Percentiles rank a stretch among this genome's conserved stretches.
Evolutionary conservation across 345 rosid genomes (phyloP).

Genomic region (Erodium maritimum): DNA sequence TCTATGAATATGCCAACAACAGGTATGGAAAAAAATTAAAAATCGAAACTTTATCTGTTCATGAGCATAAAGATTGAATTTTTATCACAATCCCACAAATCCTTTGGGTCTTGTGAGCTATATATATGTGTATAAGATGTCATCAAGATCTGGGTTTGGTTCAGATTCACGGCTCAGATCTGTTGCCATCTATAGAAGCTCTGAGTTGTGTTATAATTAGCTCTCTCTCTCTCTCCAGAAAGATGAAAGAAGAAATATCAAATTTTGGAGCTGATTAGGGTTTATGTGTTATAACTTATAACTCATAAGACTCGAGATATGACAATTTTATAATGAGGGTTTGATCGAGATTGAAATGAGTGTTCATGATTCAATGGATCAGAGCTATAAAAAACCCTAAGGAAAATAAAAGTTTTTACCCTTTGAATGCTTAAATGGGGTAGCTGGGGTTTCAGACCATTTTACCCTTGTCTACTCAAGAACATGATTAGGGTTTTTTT

Average conservation of each 20-base stretch:
- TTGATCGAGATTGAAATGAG: not conserved
- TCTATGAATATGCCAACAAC: slow-evolving; percentile 77
- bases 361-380: not conserved
- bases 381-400: not conserved
- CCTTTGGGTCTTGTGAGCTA: not conserved
- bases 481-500: slow-evolving; percentile 8
- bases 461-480: slow-evolving; percentile 1
- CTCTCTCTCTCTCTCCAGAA: not conserved
- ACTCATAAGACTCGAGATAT: not conserved
- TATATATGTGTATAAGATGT: not conserved
- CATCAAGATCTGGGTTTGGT: not conserved
- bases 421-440: not conserved
- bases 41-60: not conserved
- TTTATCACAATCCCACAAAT: too few species aligned
- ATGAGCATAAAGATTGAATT: not conserved
- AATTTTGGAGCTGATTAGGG: not conserved
- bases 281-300: too few species aligned
- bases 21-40: slow-evolving; percentile 24
- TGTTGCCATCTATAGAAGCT: not conserved
- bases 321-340: not conserved
- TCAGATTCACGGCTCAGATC: not conserved
- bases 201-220: too few species aligned
- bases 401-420: not conserved
- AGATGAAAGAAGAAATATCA: not conserved
- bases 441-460: not conserved